Conservation (phyloP, 2,329 filamentous ascomycete species). For the Dactylellina cionopaga region DNA sequence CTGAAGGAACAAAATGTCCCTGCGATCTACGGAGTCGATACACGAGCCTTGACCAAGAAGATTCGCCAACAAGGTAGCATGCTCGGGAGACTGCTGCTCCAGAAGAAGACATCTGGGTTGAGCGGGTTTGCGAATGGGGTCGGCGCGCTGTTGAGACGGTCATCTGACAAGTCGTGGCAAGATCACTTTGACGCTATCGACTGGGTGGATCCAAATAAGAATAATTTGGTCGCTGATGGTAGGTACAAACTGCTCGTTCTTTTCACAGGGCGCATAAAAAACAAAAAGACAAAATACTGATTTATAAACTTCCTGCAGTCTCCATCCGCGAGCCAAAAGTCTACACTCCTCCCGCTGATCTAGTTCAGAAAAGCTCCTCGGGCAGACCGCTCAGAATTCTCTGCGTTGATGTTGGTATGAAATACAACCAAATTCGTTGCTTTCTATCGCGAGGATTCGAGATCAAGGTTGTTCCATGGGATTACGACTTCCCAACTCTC, state of each 20-base stretch:
- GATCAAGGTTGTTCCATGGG: slow-evolving; percentile 93
- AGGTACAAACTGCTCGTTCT: too few relatives aligned
- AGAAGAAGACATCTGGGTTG: slow-evolving; percentile 64
- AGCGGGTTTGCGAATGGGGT: slow-evolving; percentile 60
- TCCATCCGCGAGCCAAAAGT: slow-evolving; percentile 87
- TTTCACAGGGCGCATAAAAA: too few relatives aligned
- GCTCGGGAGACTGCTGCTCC: slow-evolving; percentile 86
- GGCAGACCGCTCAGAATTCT: slow-evolving; percentile 87
- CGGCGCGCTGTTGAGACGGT: slow-evolving; percentile 60
- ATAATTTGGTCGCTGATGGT: slow-evolving; percentile 95
- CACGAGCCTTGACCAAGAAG: slow-evolving; percentile 89
- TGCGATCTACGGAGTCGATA: slow-evolving; percentile 95
- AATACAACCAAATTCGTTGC: slow-evolving; percentile 97
- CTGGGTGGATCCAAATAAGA: slow-evolving; percentile 90
- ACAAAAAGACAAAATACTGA: too few relatives aligned
- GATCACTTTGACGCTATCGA: slow-evolving; percentile 79
- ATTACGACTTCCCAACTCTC: slow-evolving; percentile 85
- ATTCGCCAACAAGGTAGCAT: slow-evolving; percentile 95
- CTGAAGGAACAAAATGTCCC: slow-evolving; percentile 94
- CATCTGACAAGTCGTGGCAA: slow-evolving; percentile 64
- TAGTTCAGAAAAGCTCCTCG: slow-evolving; percentile 83
- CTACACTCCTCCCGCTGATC: slow-evolving; percentile 78
- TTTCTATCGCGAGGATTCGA: slow-evolving; percentile 90
- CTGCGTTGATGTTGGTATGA: slow-evolving; percentile 95
- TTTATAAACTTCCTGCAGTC: slow-evolving; percentile 70